Conservation (phyloP, 805 yeast species). For the Tetrapisispora taiwanensis region DNA sequence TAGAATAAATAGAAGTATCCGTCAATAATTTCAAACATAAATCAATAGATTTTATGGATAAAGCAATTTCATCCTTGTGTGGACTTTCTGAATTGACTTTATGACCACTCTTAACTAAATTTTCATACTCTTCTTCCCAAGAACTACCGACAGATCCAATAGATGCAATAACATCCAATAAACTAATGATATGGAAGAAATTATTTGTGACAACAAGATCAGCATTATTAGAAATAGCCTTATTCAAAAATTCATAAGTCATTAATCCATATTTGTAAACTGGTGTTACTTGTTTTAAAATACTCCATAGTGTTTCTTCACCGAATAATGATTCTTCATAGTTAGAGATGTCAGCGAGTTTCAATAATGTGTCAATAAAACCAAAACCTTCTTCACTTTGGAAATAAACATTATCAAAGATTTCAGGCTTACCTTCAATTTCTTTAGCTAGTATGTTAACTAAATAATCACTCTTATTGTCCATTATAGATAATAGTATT, state of each 20-base stretch:
- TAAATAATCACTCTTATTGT: conserved; percentile 10
- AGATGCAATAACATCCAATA: conserved; percentile 66
- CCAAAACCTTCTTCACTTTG: conserved; percentile 36
- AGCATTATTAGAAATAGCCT: neutral
- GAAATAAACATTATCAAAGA: conserved; percentile 20
- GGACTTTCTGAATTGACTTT: conserved; percentile 36
- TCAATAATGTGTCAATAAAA: conserved; percentile 35
- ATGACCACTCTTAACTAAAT: conserved; percentile 33
- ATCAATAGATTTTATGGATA: conserved; percentile 49
- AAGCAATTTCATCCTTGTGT: conserved; percentile 41
- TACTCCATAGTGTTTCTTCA: conserved; percentile 43
- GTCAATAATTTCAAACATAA: conserved; percentile 43
- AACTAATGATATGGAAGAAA: conserved; percentile 53
- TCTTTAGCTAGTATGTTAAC: conserved; percentile 14
- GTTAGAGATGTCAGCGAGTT: conserved; percentile 17
- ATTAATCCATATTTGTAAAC: neutral
- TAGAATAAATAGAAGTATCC: conserved; percentile 20
- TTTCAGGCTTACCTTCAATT: conserved; percentile 20
- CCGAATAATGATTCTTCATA: conserved; percentile 33
- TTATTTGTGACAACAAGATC: neutral
- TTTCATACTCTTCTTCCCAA: conserved; percentile 54
- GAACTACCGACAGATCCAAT: conserved; percentile 69
- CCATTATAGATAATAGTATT: conserved; percentile 14
- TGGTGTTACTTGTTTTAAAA: conserved; percentile 21
- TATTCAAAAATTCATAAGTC: conserved; percentile 1